Conservation (phyloP, 2,329 filamentous ascomycete species). For the Phyllosticta ampelicida region DNA sequence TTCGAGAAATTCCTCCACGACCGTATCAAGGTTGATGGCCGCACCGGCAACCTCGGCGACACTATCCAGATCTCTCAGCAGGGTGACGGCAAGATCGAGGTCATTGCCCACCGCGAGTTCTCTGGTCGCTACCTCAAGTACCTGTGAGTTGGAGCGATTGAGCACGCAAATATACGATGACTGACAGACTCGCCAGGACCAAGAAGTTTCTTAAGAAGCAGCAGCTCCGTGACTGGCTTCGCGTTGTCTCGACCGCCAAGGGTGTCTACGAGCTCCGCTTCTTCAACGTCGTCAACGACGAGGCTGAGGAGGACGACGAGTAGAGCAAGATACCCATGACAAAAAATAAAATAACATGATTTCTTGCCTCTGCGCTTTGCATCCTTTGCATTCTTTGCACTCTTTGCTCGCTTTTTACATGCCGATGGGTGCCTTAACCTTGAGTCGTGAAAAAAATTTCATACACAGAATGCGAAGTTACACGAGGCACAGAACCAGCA, state of each 20-base stretch:
- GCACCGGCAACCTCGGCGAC: slow-evolving; percentile 95
- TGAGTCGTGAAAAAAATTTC: background rate
- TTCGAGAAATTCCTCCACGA: slow-evolving; percentile 99
- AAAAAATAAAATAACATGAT: background rate
- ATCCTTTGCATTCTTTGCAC: no score
- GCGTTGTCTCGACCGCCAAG: slow-evolving; percentile 94
- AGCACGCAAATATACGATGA: background rate
- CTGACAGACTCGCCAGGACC: slow-evolving; percentile 49
- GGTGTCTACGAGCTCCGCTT: slow-evolving; percentile 99
- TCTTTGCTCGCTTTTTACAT: background rate
- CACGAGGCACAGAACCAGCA: background rate
- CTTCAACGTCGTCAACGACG: slow-evolving; percentile 99
- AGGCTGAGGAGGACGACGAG: slow-evolving; percentile 95
- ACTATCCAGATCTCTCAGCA: slow-evolving; percentile 79
- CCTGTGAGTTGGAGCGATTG: slow-evolving; percentile 53
- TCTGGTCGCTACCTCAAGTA: slow-evolving; percentile 99
- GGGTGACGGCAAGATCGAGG: slow-evolving; percentile 95
- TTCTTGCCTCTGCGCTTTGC: background rate
- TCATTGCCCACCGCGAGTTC: slow-evolving; percentile 94
- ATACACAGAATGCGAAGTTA: background rate
- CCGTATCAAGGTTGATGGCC: slow-evolving; percentile 99
- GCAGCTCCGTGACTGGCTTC: slow-evolving; percentile 99
- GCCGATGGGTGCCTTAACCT: background rate
- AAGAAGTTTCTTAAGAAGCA: slow-evolving; percentile 99
- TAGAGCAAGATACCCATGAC: slow-evolving; percentile 43